Evolutionary conservation across 225 moss, liverwort and hornwort genomes (phyloP).

Genomic region (Bryoerythrophyllum caledonicum): DNA sequence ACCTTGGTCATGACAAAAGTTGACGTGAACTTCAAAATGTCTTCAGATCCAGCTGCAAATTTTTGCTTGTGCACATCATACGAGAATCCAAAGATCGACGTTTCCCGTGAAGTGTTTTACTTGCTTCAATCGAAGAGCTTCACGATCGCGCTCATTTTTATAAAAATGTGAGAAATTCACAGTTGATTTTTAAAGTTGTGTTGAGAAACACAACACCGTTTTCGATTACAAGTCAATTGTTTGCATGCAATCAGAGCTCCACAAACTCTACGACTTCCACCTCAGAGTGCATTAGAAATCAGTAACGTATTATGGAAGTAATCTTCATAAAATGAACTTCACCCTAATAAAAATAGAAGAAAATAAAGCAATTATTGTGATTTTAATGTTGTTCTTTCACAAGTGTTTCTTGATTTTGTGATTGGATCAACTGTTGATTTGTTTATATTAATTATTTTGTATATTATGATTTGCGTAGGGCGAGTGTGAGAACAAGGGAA

Average conservation of each 20-base stretch:
- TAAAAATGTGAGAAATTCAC: neutral
- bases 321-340: neutral
- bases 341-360: neutral
- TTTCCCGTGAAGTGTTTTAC: neutral
- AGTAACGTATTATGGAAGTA: neutral
- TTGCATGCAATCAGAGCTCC: neutral
- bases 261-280: neutral
- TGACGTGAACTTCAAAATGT: constrained; percentile 3
- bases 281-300: neutral
- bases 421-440: neutral
- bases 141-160: neutral
- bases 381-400: neutral
- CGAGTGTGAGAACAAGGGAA: neutral
- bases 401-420: too few species aligned
- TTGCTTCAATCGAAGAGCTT: neutral
- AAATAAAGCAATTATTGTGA: neutral
- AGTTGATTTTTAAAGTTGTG: neutral
- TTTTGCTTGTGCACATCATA: neutral
- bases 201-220: neutral
- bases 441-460: neutral
- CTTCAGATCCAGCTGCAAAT: constrained; percentile 32
- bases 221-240: neutral
- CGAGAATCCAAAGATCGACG: neutral
- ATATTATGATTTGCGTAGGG: neutral
- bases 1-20: neutral